These are phyloP conservation scores for Blastocladiella emersonii DNA, from an alignment of 371 early-diverging fungal genomes.

Conservation along the genomic window DNA sequence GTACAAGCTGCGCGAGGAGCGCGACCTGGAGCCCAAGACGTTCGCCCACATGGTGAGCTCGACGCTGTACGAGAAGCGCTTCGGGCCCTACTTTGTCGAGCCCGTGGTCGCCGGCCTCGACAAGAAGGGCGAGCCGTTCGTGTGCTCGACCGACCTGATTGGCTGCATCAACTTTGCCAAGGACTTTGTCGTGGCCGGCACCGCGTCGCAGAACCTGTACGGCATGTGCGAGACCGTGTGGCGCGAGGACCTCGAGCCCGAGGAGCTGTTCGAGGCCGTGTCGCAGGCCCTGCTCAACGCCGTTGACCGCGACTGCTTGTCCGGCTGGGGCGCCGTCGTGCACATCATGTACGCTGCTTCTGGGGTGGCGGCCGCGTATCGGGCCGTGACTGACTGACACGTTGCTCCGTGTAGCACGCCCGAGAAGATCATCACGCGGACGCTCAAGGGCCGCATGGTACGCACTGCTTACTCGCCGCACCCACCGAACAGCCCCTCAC, in stretches of 20 bases:
- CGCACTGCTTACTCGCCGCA: no score
- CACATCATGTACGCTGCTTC: conserved; percentile 58
- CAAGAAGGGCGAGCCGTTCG: conserved; percentile 79
- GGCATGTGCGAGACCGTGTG: conserved; percentile 98
- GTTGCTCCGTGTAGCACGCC: conserved; percentile 44
- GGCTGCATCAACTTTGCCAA: conserved; percentile 92
- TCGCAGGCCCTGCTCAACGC: conserved; percentile 95
- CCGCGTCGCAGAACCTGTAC: conserved; percentile 76
- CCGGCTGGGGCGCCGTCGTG: conserved; percentile 98
- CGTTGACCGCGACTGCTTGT: conserved; percentile 94
- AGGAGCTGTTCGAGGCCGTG: conserved; percentile 95
- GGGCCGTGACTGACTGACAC: background rate
- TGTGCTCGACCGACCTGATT: conserved; percentile 93
- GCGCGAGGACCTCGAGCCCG: conserved; percentile 93
- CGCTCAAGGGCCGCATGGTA: conserved; percentile 81
- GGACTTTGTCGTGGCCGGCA: conserved; percentile 96
- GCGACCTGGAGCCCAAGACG: conserved; percentile 91
- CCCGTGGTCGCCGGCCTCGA: conserved; percentile 90
- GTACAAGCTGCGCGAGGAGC: conserved; percentile 93
- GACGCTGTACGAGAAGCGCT: conserved; percentile 91
- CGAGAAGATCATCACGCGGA: conserved; percentile 67
- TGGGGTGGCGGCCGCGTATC: background rate
- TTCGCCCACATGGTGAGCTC: conserved; percentile 92
- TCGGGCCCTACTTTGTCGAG: conserved; percentile 91
- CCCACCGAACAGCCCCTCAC: no score